Conservation (phyloP, 768 basidiomycete species). For the Amanita pallidorosea region DNA sequence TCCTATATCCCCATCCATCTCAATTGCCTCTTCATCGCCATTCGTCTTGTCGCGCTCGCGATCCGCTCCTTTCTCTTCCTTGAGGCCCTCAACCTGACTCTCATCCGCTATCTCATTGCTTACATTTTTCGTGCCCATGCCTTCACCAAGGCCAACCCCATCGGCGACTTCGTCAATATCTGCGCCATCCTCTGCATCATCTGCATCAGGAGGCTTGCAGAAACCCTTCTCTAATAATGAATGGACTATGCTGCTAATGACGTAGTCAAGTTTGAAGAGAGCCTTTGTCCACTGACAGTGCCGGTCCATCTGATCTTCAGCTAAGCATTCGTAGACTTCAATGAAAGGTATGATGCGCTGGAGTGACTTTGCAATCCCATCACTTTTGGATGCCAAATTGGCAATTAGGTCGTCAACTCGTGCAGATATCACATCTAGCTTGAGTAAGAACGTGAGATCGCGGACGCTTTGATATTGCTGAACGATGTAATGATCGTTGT, state of each 20-base stretch:
- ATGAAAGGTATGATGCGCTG: conserved; percentile 68
- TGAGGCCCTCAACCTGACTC: conserved; percentile 90
- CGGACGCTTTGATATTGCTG: conserved; percentile 33
- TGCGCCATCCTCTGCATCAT: conserved; percentile 39
- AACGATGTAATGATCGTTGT: conserved; percentile 42
- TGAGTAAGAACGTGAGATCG: conserved; percentile 37
- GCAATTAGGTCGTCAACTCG: conserved; percentile 29
- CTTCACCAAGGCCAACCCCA: conserved; percentile 85
- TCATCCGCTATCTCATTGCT: conserved; percentile 95
- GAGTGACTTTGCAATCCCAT: conserved; percentile 22
- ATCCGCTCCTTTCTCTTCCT: conserved; percentile 46
- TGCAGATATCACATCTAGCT: conserved; percentile 29
- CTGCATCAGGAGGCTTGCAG: conserved; percentile 75
- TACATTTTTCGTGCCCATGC: conserved; percentile 75
- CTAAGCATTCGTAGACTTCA: conserved; percentile 45
- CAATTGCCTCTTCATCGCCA: conserved; percentile 70
- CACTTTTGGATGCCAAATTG: conserved; percentile 23
- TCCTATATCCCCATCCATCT: conserved; percentile 87
- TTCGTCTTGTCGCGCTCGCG: conserved; percentile 34
- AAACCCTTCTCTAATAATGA: conserved; percentile 81
- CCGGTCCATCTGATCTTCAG: conserved; percentile 42
- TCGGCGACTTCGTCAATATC: conserved; percentile 41
- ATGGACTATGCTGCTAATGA: conserved; percentile 63
- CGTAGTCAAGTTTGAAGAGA: conserved; percentile 75
- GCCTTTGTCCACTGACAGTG: conserved; percentile 62